These are phyloP conservation scores for Colletotrichum chlorophyti DNA, from an alignment of 2,329 filamentous ascomycete species.

Conservation along the genomic window DNA sequence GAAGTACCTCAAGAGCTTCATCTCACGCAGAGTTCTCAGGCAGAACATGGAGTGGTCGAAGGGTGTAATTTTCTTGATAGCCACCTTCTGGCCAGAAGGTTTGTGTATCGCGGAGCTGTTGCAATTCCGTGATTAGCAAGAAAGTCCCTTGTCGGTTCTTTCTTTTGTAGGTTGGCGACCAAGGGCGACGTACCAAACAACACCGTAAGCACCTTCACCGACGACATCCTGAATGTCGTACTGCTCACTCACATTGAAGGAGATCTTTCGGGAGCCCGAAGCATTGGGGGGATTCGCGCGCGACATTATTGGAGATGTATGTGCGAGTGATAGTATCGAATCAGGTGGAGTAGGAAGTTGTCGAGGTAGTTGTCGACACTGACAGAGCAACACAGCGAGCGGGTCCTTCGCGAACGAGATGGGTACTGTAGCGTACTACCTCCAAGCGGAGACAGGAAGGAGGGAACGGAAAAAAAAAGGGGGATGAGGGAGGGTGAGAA, in stretches of 20 bases:
- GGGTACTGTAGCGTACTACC: no score
- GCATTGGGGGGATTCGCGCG: slow-evolving; percentile 63
- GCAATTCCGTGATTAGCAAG: neutral
- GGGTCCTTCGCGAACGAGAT: slow-evolving; percentile 18
- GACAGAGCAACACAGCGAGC: slow-evolving; percentile 12
- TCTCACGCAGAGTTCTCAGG: slow-evolving; percentile 92
- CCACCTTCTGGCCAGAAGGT: slow-evolving; percentile 96
- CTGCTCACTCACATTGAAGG: slow-evolving; percentile 99
- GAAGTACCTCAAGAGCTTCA: slow-evolving; percentile 99
- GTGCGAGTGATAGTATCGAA: slow-evolving; percentile 25
- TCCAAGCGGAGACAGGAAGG: no score
- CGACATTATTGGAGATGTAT: slow-evolving; percentile 52
- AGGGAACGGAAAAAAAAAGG: slow-evolving; percentile 13
- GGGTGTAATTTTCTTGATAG: slow-evolving; percentile 99
- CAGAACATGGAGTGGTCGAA: slow-evolving; percentile 99
- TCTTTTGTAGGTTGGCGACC: neutral
- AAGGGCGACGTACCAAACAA: slow-evolving; percentile 80
- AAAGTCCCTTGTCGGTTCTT: slow-evolving; percentile 16
- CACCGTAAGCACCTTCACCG: slow-evolving; percentile 96
- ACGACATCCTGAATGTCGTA: slow-evolving; percentile 99
- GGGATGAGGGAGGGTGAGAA: slow-evolving; percentile 11
- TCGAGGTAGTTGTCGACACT: slow-evolving; percentile 2
- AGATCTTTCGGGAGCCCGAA: slow-evolving; percentile 86
- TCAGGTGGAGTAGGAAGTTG: slow-evolving; percentile 1
- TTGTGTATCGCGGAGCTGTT: slow-evolving; percentile 94